Evolutionary conservation across 768 basidiomycete species (phyloP).

Genomic region (Flagelloscypha sp.): DNA sequence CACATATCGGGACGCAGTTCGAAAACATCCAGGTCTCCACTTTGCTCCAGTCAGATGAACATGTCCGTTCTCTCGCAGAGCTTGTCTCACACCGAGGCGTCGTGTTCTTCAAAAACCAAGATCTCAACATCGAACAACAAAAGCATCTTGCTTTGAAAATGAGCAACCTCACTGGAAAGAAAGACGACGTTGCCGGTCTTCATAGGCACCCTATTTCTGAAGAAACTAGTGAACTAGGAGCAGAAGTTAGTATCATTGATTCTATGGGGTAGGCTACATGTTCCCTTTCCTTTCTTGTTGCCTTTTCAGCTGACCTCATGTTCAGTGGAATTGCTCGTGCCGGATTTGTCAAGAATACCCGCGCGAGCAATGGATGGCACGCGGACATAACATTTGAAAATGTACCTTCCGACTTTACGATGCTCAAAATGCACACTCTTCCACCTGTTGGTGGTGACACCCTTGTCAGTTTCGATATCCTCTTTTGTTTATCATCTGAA

Average conservation of each 20-base stretch:
- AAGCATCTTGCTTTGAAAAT: constrained; percentile 39
- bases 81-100: constrained; percentile 51
- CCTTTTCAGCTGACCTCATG: not conserved
- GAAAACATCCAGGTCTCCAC: no score
- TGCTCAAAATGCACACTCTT: constrained; percentile 26
- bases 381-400: constrained; percentile 56
- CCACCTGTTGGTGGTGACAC: constrained; percentile 28
- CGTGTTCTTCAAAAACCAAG: constrained; percentile 55
- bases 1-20: no score
- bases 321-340: constrained; percentile 31
- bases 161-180: constrained; percentile 37
- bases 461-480: constrained; percentile 21
- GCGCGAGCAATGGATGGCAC: constrained; percentile 34
- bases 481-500: not conserved
- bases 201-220: constrained; percentile 53
- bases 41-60: constrained; percentile 25
- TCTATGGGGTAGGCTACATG: constrained; percentile 27
- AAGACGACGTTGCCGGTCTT: constrained; percentile 38
- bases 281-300: not conserved
- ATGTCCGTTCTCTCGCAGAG: constrained; percentile 44
- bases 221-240: constrained; percentile 38
- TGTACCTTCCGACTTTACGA: constrained; percentile 52
- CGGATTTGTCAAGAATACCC: constrained; percentile 20
- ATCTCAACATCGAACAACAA: constrained; percentile 42
- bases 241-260: constrained; percentile 48